Evolutionary conservation across 495 filamentous ascomycete genomes (phyloP), one percentile per base, ranked within the genome.

Genomic region (Hypoxylon fuscum): DNA sequence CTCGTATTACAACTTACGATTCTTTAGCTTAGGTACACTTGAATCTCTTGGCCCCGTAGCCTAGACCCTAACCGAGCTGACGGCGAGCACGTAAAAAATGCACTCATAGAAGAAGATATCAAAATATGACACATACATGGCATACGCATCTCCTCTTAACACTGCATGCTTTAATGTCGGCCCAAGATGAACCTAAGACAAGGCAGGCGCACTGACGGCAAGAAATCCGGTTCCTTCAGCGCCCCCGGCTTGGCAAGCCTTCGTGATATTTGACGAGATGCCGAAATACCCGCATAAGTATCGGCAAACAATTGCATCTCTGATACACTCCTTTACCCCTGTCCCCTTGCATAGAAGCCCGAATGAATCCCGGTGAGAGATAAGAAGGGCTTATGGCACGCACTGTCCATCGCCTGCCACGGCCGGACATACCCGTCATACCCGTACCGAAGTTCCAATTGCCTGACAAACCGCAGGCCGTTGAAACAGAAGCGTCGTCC

Each of bases 191-290:
- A n/a, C n/a, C n/a, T n/a, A n/a, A n/a, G n/a, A n/a, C n/a, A n/a
- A n/a, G n/a, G n/a, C n/a, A 52, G 15, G 29, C 18, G 47, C 47
- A 18, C 42, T 14, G 43, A 51, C 23, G 44, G 32, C 27, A 15
- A 59, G 20, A 32, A 50, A 46, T 17, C 50, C 40, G 29, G 20
- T 27, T 15, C 21, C 27, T 10, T 47, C 62, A 43, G 12, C 37
- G 31, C 18, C 54, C 21, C 49, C 23, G 32, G 12, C 55, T 66
- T 56, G 62, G 56, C 62, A 52, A 55, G 48, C 56, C 32, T 56
- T 31, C 49, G 45, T 41, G 37, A 55, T 34, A 44, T 31, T 55
- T 54, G 38, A 40, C 46, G 14, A 35, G 37, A 12, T 54, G 61
- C 61, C 55, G 61, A 49, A 50, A 14, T 43, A 54, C 17, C 61